Base-by-base conservation (phyloP, 306 rosid genomes). In the Citrullus colocynthis region DNA sequence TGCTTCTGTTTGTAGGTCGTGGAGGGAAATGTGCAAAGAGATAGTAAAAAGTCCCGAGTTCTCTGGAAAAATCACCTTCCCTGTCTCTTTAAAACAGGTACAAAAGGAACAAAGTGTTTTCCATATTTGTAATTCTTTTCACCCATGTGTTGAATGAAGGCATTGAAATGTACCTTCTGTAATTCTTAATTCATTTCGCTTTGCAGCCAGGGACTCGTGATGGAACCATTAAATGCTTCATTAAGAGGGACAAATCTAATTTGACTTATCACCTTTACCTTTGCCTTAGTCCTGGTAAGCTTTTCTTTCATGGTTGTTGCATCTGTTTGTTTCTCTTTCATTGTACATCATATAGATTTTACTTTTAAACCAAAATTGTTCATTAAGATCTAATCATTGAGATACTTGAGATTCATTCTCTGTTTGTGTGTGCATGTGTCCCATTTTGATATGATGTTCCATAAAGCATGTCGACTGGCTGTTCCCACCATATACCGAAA, bases 11-110 rank as follows among this genome's bases (percentile, higher is more conserved):
- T 93, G 96, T 81, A 91, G 83, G 74, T 93, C 96, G 41, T 93
- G 97, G 97, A 93, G 97, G 81, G 82, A 81, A 12, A 90, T 93
- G 96, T 93, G 97, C 89, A 93, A 88, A 79, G 97, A 90, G 54
- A 90, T 93, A 0, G 97, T 93, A 9, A 89, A 80, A 85, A 80
- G 81, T 83, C 97, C 91, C 0, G 97, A 93, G 86, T 77, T 90
- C 13, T 90, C 90, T 1, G 97, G 97, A 64, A 93, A 93, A 80
- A 91, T 93, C 75, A 93, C 97, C 49, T 92, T 92, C 75, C 97
- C 97, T 2, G 90, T 92, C 82, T 90, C 97, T 58, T 85, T 92
- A 78, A 92, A 92, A 86, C 97, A 90, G 97, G 97, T 92, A 82
- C 24, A 75, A 37, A 54, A 36, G 37, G 5, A 44, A 44, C 20